phyloP scores from a whole-genome alignment of 1,284 basidiomycete genomes.

The Tilletia caries region DNA sequence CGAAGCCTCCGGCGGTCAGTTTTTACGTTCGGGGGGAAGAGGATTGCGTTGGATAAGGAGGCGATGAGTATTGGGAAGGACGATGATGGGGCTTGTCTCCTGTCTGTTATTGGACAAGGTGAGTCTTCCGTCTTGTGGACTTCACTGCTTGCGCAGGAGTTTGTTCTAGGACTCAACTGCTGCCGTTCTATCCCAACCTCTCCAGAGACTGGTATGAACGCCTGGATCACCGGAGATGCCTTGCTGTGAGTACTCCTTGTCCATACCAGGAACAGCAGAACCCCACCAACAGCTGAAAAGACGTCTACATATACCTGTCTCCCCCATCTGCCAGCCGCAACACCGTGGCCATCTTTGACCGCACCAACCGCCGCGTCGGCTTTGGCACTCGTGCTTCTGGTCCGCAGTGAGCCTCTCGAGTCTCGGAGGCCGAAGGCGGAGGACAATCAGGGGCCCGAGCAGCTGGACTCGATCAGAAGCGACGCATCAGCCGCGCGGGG shows the following conservation, averaged over 20 bases:
- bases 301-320: no score
- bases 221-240: slow-evolving; percentile 56
- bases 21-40: slow-evolving; percentile 51
- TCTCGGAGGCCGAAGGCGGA: no score
- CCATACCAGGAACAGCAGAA: no score
- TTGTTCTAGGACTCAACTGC: no score
- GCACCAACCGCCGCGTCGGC: slow-evolving; percentile 54
- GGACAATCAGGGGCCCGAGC: no score
- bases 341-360: slow-evolving; percentile 55
- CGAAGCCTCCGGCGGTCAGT: slow-evolving; percentile 38
- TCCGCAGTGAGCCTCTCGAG: slow-evolving; percentile 5
- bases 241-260: no score
- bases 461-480: no score
- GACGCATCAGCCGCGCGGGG: no score
- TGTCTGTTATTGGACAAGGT: slow-evolving; percentile 15
- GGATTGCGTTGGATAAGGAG: slow-evolving; percentile 32
- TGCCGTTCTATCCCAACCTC: slow-evolving; percentile 11
- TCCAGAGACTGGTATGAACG: slow-evolving; percentile 47
- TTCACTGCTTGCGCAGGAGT: no score
- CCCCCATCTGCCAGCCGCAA: no score
- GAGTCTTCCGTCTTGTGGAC: no score
- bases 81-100: slow-evolving; percentile 42
- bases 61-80: slow-evolving; percentile 38
- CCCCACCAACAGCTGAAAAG: no score
- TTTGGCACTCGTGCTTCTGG: slow-evolving; percentile 47